Conservation (phyloP, 108 stramenopile species). For the Skeletonema grethae region DNA sequence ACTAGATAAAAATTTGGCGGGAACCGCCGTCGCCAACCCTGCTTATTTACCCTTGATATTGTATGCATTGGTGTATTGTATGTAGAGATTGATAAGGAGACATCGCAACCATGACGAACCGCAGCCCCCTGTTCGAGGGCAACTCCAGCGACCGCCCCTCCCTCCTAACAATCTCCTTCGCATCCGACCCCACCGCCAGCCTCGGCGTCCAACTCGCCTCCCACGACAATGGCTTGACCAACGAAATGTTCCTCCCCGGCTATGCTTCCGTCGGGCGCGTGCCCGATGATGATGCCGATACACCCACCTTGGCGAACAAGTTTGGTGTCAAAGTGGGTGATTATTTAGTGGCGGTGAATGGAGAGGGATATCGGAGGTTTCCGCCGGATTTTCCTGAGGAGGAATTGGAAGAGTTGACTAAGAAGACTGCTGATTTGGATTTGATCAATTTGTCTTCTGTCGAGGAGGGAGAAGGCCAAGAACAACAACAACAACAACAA, state of each 20-base stretch:
- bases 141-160: slow-evolving; percentile 63
- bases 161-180: slow-evolving; percentile 68
- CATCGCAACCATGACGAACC: background rate
- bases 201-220: slow-evolving; percentile 72
- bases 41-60: too few species aligned
- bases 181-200: slow-evolving; percentile 62
- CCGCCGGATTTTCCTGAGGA: slow-evolving; percentile 71
- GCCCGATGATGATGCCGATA: slow-evolving; percentile 18
- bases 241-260: slow-evolving; percentile 78
- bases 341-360: slow-evolving; percentile 77
- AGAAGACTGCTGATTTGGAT: slow-evolving; percentile 16
- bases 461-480: too few species aligned
- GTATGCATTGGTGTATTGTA: too few species aligned
- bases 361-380: slow-evolving; percentile 74
- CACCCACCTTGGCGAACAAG: slow-evolving; percentile 58
- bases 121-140: slow-evolving; percentile 56
- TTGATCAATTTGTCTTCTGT: slow-evolving; percentile 18
- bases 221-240: slow-evolving; percentile 70
- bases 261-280: slow-evolving; percentile 66
- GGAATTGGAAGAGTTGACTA: slow-evolving; percentile 55
- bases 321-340: slow-evolving; percentile 72
- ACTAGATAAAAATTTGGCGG: too few species aligned
- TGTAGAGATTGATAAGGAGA: too few species aligned
- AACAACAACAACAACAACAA: background rate
- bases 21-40: too few species aligned